Evolutionary conservation across 1,284 basidiomycete species (phyloP).

Genomic region (Puccinia triticina): DNA sequence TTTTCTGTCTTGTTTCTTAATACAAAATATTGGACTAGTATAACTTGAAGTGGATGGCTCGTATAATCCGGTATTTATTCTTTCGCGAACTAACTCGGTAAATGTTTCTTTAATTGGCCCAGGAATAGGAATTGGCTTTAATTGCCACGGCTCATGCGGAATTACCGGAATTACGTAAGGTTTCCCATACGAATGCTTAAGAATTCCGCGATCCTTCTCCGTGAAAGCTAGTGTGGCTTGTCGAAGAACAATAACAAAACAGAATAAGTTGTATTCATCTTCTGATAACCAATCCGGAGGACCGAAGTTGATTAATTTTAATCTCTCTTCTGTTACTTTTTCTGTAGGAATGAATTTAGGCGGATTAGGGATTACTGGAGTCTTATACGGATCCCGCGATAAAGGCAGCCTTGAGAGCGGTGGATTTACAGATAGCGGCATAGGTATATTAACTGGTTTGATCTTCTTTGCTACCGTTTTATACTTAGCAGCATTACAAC

Average conservation of each 20-base stretch:
- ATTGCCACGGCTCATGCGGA: not conserved
- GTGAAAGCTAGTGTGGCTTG: not conserved
- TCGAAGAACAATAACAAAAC: not conserved
- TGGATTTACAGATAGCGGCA: not conserved
- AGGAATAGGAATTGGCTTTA: not conserved
- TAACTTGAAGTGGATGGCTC: not conserved
- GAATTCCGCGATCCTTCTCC: not conserved
- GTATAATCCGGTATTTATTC: not conserved
- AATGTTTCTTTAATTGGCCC: not conserved
- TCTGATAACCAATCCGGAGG: not conserved
- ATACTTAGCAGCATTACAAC: too few species aligned
- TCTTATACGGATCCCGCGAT: not conserved
- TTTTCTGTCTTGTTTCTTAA: too few species aligned
- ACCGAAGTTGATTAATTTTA: not conserved
- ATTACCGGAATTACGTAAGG: not conserved
- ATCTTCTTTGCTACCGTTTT: too few species aligned
- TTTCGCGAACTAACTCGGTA: not conserved
- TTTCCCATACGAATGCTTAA: not conserved
- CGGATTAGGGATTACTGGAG: not conserved
- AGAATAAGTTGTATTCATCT: not conserved
- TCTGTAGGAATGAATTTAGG: not conserved
- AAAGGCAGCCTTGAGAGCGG: too few species aligned
- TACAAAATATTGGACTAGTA: too few species aligned
- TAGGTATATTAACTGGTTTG: not conserved
- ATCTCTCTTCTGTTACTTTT: too few species aligned